A percentile compares a stretch with the other conserved stretches of the same genome.
phyloP scores from a whole-genome alignment of 371 early-diverging fungal species.

The Mucor racemosus region DNA sequence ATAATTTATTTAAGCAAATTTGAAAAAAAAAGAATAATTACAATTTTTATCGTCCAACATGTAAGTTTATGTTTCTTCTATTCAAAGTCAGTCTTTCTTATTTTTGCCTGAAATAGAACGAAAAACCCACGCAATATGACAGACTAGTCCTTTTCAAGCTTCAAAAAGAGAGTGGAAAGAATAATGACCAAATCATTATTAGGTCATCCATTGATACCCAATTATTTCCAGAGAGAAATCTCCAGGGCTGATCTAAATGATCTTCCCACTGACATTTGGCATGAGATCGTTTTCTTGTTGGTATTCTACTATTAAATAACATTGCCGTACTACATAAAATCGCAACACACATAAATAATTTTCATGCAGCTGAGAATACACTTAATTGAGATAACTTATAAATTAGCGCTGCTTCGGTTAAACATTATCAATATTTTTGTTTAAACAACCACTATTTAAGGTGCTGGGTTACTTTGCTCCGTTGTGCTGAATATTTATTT shows the following conservation, averaged over 20 bases:
- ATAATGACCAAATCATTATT: background rate
- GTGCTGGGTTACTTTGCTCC: too few species aligned
- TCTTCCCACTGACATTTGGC: background rate
- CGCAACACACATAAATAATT: background rate
- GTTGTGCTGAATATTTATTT: too few species aligned
- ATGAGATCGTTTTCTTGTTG: background rate
- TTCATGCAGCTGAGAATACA: background rate
- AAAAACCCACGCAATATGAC: background rate
- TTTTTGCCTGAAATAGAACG: background rate
- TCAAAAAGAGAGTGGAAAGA: background rate
- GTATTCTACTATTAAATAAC: too few species aligned
- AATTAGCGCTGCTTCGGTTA: too few species aligned
- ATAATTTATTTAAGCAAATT: background rate
- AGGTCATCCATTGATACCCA: background rate
- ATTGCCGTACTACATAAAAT: background rate
- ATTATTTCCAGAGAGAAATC: background rate
- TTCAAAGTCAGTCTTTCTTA: background rate
- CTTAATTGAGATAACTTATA: too few species aligned
- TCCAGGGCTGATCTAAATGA: background rate
- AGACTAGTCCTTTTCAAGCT: background rate
- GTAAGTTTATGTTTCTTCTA: background rate
- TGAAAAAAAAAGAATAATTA: conserved; percentile 1
- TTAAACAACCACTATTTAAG: too few species aligned
- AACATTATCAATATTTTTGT: too few species aligned
- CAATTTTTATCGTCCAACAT: background rate